These are phyloP conservation scores for Candida broadrunensis DNA, from an alignment of 805 yeast genomes.

Conservation along the genomic window DNA sequence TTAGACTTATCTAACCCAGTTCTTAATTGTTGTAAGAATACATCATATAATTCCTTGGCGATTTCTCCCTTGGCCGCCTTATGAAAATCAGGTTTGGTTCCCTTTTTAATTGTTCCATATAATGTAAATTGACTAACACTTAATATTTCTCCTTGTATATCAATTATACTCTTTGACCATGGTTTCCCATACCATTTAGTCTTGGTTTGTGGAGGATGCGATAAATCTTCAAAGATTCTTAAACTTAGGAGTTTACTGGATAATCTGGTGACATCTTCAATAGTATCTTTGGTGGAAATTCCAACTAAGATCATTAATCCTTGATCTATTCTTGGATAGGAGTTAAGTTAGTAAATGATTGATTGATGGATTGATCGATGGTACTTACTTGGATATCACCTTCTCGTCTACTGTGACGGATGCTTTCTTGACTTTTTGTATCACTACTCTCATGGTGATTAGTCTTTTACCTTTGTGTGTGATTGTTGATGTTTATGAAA, in stretches of 20 bases:
- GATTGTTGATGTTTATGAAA: too few relatives aligned
- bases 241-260: constrained; percentile 65
- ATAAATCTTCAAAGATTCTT: constrained; percentile 67
- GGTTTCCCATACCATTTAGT: constrained; percentile 53
- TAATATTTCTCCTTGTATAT: constrained; percentile 66
- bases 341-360: not conserved
- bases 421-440: constrained; percentile 86
- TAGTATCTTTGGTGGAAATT: constrained; percentile 72
- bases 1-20: constrained; percentile 35
- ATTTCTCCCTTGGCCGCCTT: constrained; percentile 77
- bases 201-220: constrained; percentile 43
- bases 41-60: constrained; percentile 51
- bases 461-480: too few relatives aligned
- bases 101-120: constrained; percentile 81
- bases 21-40: constrained; percentile 47
- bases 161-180: constrained; percentile 68
- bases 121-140: constrained; percentile 93
- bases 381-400: constrained; percentile 58
- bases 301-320: constrained; percentile 87
- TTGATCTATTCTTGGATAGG: constrained; percentile 51
- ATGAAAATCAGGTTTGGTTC: constrained; percentile 94
- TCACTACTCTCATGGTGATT: constrained; percentile 74
- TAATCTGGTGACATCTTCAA: constrained; percentile 66
- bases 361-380: too few relatives aligned
- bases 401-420: constrained; percentile 79